Base-by-base conservation (phyloP, 1,284 basidiomycete genomes). In the Apiotrichum sp. region DNA sequence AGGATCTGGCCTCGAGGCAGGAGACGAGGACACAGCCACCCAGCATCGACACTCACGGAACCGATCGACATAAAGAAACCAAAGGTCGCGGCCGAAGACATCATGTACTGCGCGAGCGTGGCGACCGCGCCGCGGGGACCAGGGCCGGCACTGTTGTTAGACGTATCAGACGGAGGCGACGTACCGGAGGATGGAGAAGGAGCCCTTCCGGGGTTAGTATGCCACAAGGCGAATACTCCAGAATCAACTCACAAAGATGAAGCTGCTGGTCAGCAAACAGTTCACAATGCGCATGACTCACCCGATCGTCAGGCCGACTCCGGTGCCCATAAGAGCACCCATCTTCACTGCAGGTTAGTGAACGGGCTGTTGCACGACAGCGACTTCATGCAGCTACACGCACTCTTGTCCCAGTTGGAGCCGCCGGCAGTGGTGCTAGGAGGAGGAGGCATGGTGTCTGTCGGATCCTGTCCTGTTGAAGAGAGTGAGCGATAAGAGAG, bases 51-150 rank as follows among this genome's bases (percentile, higher is more conserved):
- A 70, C 73, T 56, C 52, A 76, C 75, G 47, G 74, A 75, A 56
- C 75, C 75, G 47, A 77, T 76, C 33, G 70, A 73, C 72, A 77
- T 73, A 66, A 77, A 77, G 70, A 77, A 77, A 16, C 72, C 73
- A 51, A 77, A 77, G 1, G 75, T 76, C 29, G 75, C 75, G 0
- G 75, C 75, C 43, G 75, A 77, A n/a, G 70, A 71, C 29, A 93
- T 81, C 92, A 96, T 96, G 76, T 95, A 95, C 68, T 92, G 89
- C 14, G 89, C 93, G 43, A 96, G 83, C 1, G 92, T 93, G 3
- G 88, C 86, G 42, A 96, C 78, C 53, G 84, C 78, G 8, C 92
- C 92, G 69, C 90, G 83, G 47, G 89, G 90, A 22, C 92, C 92
- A 11, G 89, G 86, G 49, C 93, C 92, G 64, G 84, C 82, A 70